A percentile compares a stretch with the other conserved stretches of the same genome.
These are phyloP conservation scores for Papiliotrema laurentii DNA, from an alignment of 1,284 basidiomycete species.

Conservation along the genomic window DNA sequence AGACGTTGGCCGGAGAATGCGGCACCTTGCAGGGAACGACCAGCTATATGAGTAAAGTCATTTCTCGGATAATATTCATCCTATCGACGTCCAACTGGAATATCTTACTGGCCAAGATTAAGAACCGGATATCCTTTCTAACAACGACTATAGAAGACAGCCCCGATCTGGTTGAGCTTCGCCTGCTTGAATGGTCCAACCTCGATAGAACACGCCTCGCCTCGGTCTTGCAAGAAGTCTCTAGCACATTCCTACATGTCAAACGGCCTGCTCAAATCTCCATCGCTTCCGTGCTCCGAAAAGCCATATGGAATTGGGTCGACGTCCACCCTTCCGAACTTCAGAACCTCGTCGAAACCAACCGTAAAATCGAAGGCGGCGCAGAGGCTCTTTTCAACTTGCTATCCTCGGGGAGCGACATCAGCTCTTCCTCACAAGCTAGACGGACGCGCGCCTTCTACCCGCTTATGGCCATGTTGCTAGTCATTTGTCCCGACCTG, in stretches of 20 bases:
- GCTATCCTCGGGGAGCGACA: slow-evolving; percentile 58
- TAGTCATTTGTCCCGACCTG: slow-evolving; percentile 73
- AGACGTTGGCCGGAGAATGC: slow-evolving; percentile 13
- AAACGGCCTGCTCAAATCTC: slow-evolving; percentile 68
- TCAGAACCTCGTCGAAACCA: slow-evolving; percentile 60
- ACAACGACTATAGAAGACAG: slow-evolving; percentile 49
- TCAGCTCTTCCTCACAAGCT: slow-evolving; percentile 34
- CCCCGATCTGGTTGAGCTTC: slow-evolving; percentile 53
- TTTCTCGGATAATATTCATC: slow-evolving; percentile 75
- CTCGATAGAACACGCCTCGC: slow-evolving; percentile 43
- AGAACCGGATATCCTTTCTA: slow-evolving; percentile 58
- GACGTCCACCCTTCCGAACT: slow-evolving; percentile 76
- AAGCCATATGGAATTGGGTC: slow-evolving; percentile 90
- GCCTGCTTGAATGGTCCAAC: slow-evolving; percentile 49
- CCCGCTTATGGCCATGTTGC: slow-evolving; percentile 73
- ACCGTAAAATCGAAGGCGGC: slow-evolving; percentile 67
- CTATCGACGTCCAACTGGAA: slow-evolving; percentile 88
- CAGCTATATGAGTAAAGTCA: slow-evolving; percentile 45
- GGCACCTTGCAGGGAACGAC: slow-evolving; percentile 24
- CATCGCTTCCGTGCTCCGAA: slow-evolving; percentile 67
- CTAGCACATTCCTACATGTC: slow-evolving; percentile 78
- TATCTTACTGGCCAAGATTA: slow-evolving; percentile 69
- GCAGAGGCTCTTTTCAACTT: slow-evolving; percentile 79
- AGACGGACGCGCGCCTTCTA: slow-evolving; percentile 58
- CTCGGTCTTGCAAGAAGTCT: slow-evolving; percentile 59